Evolutionary conservation across 177 flowering plant genomes (phyloP).

Genomic region (Telopea speciosissima): DNA sequence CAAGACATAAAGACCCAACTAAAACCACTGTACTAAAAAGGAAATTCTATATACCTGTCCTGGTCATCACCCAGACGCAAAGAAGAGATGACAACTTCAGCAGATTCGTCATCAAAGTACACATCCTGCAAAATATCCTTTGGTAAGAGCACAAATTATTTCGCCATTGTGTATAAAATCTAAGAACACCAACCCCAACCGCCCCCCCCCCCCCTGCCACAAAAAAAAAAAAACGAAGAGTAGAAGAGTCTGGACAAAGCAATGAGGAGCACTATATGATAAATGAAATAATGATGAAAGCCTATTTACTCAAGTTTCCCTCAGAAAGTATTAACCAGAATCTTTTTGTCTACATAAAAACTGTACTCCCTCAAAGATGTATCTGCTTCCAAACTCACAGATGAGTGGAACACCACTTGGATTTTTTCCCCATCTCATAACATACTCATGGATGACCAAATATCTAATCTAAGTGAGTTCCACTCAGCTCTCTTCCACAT

Average conservation of each 20-base stretch:
- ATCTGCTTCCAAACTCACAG: neutral
- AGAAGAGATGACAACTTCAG: slow-evolving; percentile 93
- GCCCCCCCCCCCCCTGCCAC: too few relatives aligned
- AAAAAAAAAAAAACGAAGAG: too few relatives aligned
- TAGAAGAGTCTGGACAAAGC: neutral
- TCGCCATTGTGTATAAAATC: neutral
- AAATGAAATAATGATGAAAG: neutral
- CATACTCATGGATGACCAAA: neutral
- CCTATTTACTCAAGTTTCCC: neutral
- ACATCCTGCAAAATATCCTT: slow-evolving; percentile 51
- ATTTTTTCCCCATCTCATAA: neutral
- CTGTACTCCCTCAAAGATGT: neutral
- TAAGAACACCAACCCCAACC: too few relatives aligned
- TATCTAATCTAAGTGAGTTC: neutral
- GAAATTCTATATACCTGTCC: slow-evolving; percentile 44
- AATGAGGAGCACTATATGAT: neutral
- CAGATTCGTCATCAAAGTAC: slow-evolving; percentile 94
- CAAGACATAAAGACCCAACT: neutral
- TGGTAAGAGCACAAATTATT: neutral
- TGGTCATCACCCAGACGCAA: slow-evolving; percentile 84
- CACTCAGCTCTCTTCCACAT: neutral
- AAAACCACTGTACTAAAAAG: neutral
- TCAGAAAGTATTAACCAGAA: neutral
- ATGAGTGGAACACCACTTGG: neutral
- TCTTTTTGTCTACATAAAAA: too few relatives aligned